Evolutionary conservation across 805 yeast species (phyloP).

Genomic region (Zygosaccharomyces lentus): DNA sequence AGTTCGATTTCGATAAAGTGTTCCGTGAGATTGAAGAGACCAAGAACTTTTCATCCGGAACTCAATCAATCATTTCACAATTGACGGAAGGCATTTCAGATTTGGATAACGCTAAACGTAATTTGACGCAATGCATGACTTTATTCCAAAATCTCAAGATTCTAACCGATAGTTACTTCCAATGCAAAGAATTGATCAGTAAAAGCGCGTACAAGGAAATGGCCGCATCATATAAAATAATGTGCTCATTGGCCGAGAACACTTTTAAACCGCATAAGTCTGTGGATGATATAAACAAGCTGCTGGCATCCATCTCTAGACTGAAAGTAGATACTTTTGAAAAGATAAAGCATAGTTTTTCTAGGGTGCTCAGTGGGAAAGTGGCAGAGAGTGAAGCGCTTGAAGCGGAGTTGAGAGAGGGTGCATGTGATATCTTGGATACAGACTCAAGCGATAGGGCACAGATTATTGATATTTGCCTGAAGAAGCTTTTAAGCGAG

Average conservation of each 20-base stretch:
- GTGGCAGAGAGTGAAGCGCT: constrained; percentile 12
- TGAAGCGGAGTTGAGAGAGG: constrained; percentile 37
- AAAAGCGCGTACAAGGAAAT: constrained; percentile 22
- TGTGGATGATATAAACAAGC: constrained; percentile 53
- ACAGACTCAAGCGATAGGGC: constrained; percentile 51
- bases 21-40: constrained; percentile 58
- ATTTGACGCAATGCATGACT: constrained; percentile 80
- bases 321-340: constrained; percentile 26
- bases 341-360: constrained; percentile 21
- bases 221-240: constrained; percentile 29
- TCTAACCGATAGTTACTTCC: constrained; percentile 49
- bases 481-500: constrained; percentile 65
- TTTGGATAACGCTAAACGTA: constrained; percentile 78
- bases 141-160: constrained; percentile 82
- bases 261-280: constrained; percentile 64
- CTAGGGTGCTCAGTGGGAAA: constrained; percentile 17
- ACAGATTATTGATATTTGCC: constrained; percentile 68
- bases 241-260: constrained; percentile 32
- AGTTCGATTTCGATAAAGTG: constrained; percentile 35
- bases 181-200: constrained; percentile 19
- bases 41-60: constrained; percentile 68
- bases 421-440: constrained; percentile 73
- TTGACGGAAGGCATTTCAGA: constrained; percentile 76
- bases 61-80: constrained; percentile 57
- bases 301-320: constrained; percentile 28